These are phyloP conservation scores for Seiridium cupressi DNA, from an alignment of 2,329 filamentous ascomycete species.

Conservation along the genomic window DNA sequence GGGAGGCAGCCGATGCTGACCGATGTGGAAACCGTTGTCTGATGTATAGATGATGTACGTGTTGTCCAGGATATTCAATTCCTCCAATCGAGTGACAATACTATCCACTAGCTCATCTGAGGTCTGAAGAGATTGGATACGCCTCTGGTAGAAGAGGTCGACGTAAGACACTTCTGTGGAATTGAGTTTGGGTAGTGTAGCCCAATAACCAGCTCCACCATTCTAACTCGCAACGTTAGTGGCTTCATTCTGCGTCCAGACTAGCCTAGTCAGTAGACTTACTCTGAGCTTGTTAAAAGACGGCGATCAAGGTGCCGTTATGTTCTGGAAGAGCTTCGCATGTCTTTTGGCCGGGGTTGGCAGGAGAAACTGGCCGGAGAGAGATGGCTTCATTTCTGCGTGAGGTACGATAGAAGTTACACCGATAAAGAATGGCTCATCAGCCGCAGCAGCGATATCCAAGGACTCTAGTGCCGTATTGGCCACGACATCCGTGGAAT, in stretches of 20 bases:
- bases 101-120: constrained; percentile 44
- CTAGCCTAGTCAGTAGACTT: not conserved
- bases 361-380: constrained; percentile 19
- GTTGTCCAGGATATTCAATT: constrained; percentile 32
- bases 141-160: constrained; percentile 37
- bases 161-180: constrained; percentile 30
- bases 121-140: constrained; percentile 40
- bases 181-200: constrained; percentile 27
- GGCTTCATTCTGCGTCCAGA: too few relatives aligned
- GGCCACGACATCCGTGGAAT: constrained; percentile 29
- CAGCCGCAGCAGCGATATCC: not conserved
- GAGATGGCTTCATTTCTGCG: not conserved
- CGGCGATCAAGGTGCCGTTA: constrained; percentile 56
- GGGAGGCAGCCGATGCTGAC: constrained; percentile 42
- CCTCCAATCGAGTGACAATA: constrained; percentile 32
- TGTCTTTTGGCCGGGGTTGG: constrained; percentile 58
- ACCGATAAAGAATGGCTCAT: constrained; percentile 1
- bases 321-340: constrained; percentile 57
- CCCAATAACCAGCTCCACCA: not conserved
- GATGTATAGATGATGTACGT: constrained; percentile 44
- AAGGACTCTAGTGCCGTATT: not conserved
- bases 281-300: constrained; percentile 57
- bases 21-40: constrained; percentile 48
- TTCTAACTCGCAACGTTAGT: too few relatives aligned
- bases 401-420: constrained; percentile 8